Evolutionary conservation across 805 yeast species (phyloP), one percentile per base, ranked within the genome.

Genomic region (Scheffersomyces ergatensis): DNA sequence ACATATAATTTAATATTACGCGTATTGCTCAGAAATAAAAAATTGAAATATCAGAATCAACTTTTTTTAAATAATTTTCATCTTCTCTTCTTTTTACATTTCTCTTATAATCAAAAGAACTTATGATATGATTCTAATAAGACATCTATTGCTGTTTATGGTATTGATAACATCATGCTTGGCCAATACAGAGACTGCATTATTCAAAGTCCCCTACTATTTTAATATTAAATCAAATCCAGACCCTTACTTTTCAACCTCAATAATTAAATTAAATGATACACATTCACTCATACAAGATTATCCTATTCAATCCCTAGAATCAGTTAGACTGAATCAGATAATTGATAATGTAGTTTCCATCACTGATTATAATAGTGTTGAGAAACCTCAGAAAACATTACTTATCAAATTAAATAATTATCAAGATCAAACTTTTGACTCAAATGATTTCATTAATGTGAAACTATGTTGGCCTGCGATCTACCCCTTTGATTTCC

Each of bases 391-490:
- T 2, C 21, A 34, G 38, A 45, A 50, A 30, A 38, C 43, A 13
- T 42, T 68, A 11, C 46, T 61, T 17, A 64, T 70, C 17, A 50
- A 53, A 34, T 24, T 70, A 15, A 67, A 67, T 46, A 67, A 68
- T 40, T 67, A 66, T 47, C 39, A 45, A 20, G 56, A 64, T 45
- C 18, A 37, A 4, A 51, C 62, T 1, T 65, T 53, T 34, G 34
- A 33, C 13, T 48, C 63, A 2, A 46, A 60, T 23, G 66, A 60
- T 40, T 34, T 55, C 12, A 32, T 65, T 5, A 53, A 49, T 37
- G 45, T 61, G 19, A 65, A 65, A 39, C 39, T 65, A 12, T 65
- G 70, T 36, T 65, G 70, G 70, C 69, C 71, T 3, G 66, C 70
- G 0, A 62, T 57, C 0, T 33, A 24, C 19, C 67, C 71, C 3